Evolutionary conservation across 2,329 filamentous ascomycete species (phyloP).

Genomic region (Trichoderma atrobrunneum): DNA sequence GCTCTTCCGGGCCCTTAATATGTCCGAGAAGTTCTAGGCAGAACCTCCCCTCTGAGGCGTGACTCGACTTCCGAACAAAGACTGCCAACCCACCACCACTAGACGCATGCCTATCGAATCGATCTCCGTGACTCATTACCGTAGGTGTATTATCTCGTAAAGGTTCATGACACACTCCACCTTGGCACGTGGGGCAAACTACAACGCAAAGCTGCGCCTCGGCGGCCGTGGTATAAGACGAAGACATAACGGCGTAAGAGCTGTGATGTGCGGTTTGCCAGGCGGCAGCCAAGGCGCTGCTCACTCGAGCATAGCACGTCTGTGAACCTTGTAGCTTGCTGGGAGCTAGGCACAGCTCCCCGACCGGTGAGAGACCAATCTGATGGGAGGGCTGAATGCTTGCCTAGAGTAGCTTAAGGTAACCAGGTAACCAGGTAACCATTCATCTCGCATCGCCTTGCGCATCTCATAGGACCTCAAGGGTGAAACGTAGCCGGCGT

Average conservation of each 20-base stretch:
- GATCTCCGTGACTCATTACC: conserved; percentile 14
- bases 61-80: not conserved
- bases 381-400: conserved; percentile 6
- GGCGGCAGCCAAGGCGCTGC: conserved; percentile 17
- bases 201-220: conserved; percentile 27
- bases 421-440: not conserved
- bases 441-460: not conserved
- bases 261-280: not conserved
- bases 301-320: conserved; percentile 20
- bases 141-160: not conserved
- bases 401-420: conserved; percentile 1
- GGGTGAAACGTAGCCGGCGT: not conserved
- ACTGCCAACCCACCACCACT: not conserved
- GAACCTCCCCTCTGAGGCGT: not conserved
- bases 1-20: conserved; percentile 7
- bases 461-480: not conserved
- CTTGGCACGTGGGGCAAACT: conserved; percentile 18
- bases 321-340: conserved; percentile 12
- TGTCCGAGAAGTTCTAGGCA: conserved; percentile 9
- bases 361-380: not conserved
- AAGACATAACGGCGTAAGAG: conserved; percentile 6
- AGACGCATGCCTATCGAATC: not conserved
- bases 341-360: not conserved
- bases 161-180: not conserved
- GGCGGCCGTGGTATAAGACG: not conserved